Conservation (phyloP, 108 stramenopile genomes). For the Bacterosira constricta region DNA sequence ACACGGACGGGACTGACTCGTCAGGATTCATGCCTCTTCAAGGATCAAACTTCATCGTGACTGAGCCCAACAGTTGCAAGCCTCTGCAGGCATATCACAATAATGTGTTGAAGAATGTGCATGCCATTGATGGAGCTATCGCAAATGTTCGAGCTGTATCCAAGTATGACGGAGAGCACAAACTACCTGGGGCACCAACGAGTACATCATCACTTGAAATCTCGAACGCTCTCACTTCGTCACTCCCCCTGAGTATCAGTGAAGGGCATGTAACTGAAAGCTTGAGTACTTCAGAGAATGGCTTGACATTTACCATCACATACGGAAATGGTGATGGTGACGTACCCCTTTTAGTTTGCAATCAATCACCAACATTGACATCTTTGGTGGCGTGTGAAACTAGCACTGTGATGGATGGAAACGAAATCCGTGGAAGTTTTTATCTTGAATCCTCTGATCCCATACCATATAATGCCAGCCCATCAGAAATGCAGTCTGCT, state of each 20-base stretch:
- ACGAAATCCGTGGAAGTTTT: slow-evolving; percentile 70
- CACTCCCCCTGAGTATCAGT: slow-evolving; percentile 48
- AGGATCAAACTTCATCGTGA: slow-evolving; percentile 32
- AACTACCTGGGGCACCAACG: slow-evolving; percentile 28
- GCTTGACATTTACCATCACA: slow-evolving; percentile 64
- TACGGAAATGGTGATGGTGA: slow-evolving; percentile 56
- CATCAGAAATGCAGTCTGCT: slow-evolving; percentile 60
- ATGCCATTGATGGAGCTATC: slow-evolving; percentile 37
- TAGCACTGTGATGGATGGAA: slow-evolving; percentile 80
- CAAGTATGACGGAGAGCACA: slow-evolving; percentile 35
- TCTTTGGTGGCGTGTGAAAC: slow-evolving; percentile 47
- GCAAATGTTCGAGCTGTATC: slow-evolving; percentile 26
- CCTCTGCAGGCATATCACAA: slow-evolving; percentile 47
- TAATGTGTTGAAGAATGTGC: slow-evolving; percentile 40
- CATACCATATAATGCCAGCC: slow-evolving; percentile 63
- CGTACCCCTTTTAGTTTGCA: slow-evolving; percentile 50
- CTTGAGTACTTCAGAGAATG: slow-evolving; percentile 44
- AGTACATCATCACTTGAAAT: slow-evolving; percentile 19
- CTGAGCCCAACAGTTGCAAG: slow-evolving; percentile 33
- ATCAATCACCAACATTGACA: slow-evolving; percentile 16
- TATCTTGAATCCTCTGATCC: slow-evolving; percentile 62
- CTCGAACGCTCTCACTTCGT: slow-evolving; percentile 19
- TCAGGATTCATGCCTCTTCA: slow-evolving; percentile 30
- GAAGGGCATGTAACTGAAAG: slow-evolving; percentile 45
- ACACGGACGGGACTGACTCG: slow-evolving; percentile 11